These are phyloP conservation scores for Citrus reticulata DNA, from an alignment of 345 rosid genomes.

Conservation along the genomic window DNA sequence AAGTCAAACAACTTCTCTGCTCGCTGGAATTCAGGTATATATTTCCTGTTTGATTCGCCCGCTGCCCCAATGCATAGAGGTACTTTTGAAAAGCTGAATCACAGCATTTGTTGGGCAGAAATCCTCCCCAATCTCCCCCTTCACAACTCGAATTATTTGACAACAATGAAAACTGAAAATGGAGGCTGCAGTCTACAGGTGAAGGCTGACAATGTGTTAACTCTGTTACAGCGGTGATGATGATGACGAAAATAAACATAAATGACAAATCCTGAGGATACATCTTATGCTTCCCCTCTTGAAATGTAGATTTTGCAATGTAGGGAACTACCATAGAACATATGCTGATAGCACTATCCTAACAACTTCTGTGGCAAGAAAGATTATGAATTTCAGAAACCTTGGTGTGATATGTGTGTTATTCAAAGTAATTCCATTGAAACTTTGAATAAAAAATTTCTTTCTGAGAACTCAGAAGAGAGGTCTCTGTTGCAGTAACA, in stretches of 20 bases:
- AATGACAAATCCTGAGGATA: not conserved
- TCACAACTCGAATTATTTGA: slow-evolving; percentile 10
- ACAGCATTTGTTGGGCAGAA: slow-evolving; percentile 29
- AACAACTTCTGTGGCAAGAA: no score
- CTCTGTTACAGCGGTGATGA: not conserved
- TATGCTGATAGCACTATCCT: no score
- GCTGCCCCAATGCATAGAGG: slow-evolving; percentile 26
- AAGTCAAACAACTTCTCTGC: slow-evolving; percentile 31
- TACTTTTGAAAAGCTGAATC: slow-evolving; percentile 25
- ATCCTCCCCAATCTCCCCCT: slow-evolving; percentile 41
- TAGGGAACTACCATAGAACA: not conserved
- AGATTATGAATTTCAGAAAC: not conserved
- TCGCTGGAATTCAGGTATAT: slow-evolving; percentile 29
- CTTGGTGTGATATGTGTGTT: not conserved
- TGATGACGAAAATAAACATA: slow-evolving; percentile 11
- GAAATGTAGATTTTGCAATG: not conserved
- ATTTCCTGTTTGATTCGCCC: slow-evolving; percentile 34
- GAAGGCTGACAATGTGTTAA: slow-evolving; percentile 20
- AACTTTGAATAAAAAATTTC: not conserved
- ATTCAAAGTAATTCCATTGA: not conserved
- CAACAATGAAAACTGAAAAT: not conserved
- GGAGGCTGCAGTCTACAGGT: slow-evolving; percentile 19
- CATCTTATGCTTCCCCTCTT: not conserved
- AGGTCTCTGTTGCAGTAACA: not conserved
- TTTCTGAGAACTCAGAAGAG: not conserved